Evolutionary conservation across 1,139 yeast species (phyloP).

Genomic region (Protomyces inouyei): DNA sequence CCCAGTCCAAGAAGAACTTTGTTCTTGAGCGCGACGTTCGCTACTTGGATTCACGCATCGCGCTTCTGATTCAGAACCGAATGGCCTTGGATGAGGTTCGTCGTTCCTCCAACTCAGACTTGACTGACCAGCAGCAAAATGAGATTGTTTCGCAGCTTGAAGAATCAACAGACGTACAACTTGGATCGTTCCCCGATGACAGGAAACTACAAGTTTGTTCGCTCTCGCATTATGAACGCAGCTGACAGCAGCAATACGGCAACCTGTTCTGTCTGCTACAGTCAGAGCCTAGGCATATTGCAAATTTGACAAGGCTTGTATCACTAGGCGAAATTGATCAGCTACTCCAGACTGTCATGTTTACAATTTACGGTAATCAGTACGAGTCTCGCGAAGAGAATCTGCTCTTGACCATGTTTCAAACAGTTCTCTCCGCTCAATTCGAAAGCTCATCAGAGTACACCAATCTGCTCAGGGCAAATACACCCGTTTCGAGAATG

Average conservation of each 20-base stretch:
- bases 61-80: conserved; percentile 43
- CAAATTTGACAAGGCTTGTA: conserved; percentile 41
- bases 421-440: conserved; percentile 42
- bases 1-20: conserved; percentile 42
- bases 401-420: conserved; percentile 43
- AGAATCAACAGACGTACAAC: conserved; percentile 31
- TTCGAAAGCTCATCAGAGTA: conserved; percentile 43
- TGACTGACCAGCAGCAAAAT: conserved; percentile 33
- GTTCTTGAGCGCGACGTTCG: conserved; percentile 44
- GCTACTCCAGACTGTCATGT: conserved; percentile 45
- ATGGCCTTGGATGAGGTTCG: conserved; percentile 41
- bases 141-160: conserved; percentile 41
- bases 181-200: conserved; percentile 33
- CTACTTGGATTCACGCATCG: conserved; percentile 43
- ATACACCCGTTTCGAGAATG: conserved; percentile 46
- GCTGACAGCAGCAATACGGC: conserved; percentile 38
- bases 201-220: conserved; percentile 29
- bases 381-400: conserved; percentile 46
- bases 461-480: conserved; percentile 42
- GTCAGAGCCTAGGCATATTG: conserved; percentile 44
- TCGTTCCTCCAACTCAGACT: background rate
- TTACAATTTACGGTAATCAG: conserved; percentile 46
- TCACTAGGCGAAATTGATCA: conserved; percentile 44
- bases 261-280: conserved; percentile 43
- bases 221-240: background rate